phyloP scores from a whole-genome alignment of 2,329 filamentous ascomycete genomes.

The Thielaviopsis cerberus region DNA sequence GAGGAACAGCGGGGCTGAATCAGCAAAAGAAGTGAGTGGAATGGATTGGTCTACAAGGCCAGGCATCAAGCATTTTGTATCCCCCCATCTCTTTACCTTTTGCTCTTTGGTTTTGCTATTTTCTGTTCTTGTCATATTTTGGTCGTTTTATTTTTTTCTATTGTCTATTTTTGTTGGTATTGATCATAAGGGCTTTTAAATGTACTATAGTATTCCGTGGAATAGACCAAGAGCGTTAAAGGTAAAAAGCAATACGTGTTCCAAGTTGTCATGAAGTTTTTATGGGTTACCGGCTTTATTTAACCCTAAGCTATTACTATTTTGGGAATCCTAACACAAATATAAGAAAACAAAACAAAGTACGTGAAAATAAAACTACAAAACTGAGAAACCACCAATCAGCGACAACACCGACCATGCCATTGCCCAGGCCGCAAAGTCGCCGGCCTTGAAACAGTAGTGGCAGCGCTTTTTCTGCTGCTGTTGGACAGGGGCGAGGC shows the following conservation, averaged over 20 bases:
- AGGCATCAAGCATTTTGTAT: neutral
- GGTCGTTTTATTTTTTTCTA: neutral
- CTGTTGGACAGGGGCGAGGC: conserved; percentile 3
- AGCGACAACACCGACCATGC: neutral
- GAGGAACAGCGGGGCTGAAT: too few species aligned
- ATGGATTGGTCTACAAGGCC: neutral
- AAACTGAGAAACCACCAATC: neutral
- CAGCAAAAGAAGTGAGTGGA: neutral
- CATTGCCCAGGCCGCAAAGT: neutral
- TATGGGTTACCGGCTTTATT: too few species aligned
- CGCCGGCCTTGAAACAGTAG: neutral
- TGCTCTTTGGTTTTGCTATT: neutral
- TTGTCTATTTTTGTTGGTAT: neutral
- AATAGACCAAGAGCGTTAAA: neutral
- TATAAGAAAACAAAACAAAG: too few species aligned
- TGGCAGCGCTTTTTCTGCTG: neutral
- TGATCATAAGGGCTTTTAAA: neutral
- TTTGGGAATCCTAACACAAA: too few species aligned
- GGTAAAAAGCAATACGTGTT: neutral
- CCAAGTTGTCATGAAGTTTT: too few species aligned
- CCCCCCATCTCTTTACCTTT: neutral
- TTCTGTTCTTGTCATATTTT: neutral
- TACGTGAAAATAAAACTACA: neutral
- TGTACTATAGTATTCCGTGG: neutral
- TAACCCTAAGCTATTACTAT: too few species aligned